Percentiles rank a stretch among this genome's conserved stretches.
Evolutionary conservation across 805 yeast species (phyloP).

Genomic region (Schizosaccharomyces japonicus): DNA sequence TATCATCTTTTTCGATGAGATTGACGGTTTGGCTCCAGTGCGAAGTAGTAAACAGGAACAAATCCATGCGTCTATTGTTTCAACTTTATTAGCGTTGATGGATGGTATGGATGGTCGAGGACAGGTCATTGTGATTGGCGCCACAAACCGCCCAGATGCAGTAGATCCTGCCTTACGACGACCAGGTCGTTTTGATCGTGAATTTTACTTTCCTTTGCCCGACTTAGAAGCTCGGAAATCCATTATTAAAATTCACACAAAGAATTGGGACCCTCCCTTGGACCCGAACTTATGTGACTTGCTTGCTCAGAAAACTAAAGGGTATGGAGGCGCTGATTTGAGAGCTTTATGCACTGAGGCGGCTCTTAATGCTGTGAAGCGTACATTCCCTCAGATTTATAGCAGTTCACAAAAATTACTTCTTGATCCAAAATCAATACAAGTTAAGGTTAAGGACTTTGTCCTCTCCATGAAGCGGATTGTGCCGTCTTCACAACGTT

Average conservation of each 20-base stretch:
- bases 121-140: slow-evolving; percentile 93
- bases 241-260: slow-evolving; percentile 66
- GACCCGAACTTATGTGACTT: slow-evolving; percentile 32
- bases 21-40: slow-evolving; percentile 85
- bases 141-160: slow-evolving; percentile 92
- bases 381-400: slow-evolving; percentile 85
- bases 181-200: slow-evolving; percentile 93
- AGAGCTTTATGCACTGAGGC: slow-evolving; percentile 90
- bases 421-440: slow-evolving; percentile 47
- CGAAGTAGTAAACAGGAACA: slow-evolving; percentile 94
- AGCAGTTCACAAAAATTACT: slow-evolving; percentile 43
- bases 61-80: slow-evolving; percentile 90
- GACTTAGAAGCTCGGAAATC: slow-evolving; percentile 54
- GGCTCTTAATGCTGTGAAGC: slow-evolving; percentile 72
- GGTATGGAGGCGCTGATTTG: slow-evolving; percentile 94
- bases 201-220: slow-evolving; percentile 86
- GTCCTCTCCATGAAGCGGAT: slow-evolving; percentile 52
- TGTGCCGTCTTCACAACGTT: slow-evolving; percentile 77
- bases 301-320: slow-evolving; percentile 65
- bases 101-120: slow-evolving; percentile 99
- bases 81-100: slow-evolving; percentile 84
- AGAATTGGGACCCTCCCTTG: slow-evolving; percentile 65
- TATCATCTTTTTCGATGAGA: slow-evolving; percentile 93
- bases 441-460: slow-evolving; percentile 62
- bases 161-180: slow-evolving; percentile 94